Conservation (phyloP, 129 eudicot genomes). For the Apium graveolens region DNA sequence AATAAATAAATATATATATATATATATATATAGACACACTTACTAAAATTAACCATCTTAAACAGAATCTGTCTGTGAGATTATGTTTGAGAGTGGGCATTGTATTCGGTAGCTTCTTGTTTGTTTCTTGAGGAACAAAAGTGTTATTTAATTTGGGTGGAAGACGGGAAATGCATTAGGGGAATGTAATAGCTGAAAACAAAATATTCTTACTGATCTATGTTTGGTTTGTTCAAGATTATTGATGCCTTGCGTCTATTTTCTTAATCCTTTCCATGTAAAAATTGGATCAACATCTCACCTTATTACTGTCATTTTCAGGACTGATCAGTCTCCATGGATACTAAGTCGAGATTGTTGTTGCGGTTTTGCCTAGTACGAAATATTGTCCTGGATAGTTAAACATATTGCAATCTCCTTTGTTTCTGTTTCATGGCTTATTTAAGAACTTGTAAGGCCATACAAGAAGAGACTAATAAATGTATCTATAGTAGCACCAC, state of each 20-base stretch:
- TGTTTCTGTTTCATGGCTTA: background rate
- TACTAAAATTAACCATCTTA: background rate
- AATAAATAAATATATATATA: no score
- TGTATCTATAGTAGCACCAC: background rate
- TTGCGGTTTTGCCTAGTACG: background rate
- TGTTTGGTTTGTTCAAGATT: background rate
- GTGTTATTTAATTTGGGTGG: background rate
- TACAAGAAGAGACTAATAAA: background rate
- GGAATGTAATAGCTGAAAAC: background rate
- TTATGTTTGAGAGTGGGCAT: background rate
- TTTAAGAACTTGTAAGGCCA: background rate
- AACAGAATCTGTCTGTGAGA: background rate
- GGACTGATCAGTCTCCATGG: background rate
- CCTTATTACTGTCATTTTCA: background rate
- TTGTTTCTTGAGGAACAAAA: background rate
- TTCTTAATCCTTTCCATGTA: background rate
- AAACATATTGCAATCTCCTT: background rate
- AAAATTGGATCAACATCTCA: background rate
- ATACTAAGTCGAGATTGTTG: background rate
- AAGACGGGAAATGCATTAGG: background rate
- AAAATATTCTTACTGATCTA: background rate
- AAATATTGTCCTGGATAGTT: background rate
- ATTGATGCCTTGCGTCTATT: slow-evolving; percentile 27
- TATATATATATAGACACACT: background rate
- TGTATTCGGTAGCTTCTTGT: background rate